A percentile compares a stretch with the other conserved stretches of the same genome.
These are phyloP conservation scores for Cyberlindnera mycetangii DNA, from an alignment of 805 yeast species.

Conservation along the genomic window DNA sequence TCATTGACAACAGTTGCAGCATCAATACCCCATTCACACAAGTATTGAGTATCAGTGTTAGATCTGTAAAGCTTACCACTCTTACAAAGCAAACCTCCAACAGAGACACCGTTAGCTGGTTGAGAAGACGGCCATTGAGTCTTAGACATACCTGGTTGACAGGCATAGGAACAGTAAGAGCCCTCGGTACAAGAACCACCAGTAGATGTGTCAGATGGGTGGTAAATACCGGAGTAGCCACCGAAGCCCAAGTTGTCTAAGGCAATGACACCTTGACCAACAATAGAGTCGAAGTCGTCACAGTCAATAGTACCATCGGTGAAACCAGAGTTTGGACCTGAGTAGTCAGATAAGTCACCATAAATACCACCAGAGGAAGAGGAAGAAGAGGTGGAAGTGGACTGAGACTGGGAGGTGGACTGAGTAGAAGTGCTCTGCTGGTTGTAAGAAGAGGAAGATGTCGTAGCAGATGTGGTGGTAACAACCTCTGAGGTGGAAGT, in stretches of 20 bases:
- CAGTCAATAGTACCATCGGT: constrained; percentile 69
- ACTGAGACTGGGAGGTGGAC: constrained; percentile 8
- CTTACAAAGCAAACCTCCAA: constrained; percentile 89
- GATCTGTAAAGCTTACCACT: constrained; percentile 80
- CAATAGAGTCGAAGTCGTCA: constrained; percentile 56
- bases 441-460: constrained; percentile 21
- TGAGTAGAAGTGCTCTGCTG: constrained; percentile 23
- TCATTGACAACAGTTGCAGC: constrained; percentile 68
- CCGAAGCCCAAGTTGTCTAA: constrained; percentile 72
- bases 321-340: constrained; percentile 58
- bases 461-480: constrained; percentile 23
- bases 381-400: constrained; percentile 25
- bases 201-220: constrained; percentile 57
- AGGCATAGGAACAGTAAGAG: constrained; percentile 93
- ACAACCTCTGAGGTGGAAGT: constrained; percentile 14
- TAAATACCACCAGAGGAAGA: constrained; percentile 30
- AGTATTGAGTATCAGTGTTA: constrained; percentile 57
- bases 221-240: constrained; percentile 74
- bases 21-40: constrained; percentile 85
- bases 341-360: constrained; percentile 61
- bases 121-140: constrained; percentile 93
- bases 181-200: constrained; percentile 77
- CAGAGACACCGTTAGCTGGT: constrained; percentile 83
- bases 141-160: constrained; percentile 98
- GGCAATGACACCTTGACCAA: constrained; percentile 78